Evolutionary conservation across 495 filamentous ascomycete genomes (phyloP).

Genomic region (Podospora didyma): DNA sequence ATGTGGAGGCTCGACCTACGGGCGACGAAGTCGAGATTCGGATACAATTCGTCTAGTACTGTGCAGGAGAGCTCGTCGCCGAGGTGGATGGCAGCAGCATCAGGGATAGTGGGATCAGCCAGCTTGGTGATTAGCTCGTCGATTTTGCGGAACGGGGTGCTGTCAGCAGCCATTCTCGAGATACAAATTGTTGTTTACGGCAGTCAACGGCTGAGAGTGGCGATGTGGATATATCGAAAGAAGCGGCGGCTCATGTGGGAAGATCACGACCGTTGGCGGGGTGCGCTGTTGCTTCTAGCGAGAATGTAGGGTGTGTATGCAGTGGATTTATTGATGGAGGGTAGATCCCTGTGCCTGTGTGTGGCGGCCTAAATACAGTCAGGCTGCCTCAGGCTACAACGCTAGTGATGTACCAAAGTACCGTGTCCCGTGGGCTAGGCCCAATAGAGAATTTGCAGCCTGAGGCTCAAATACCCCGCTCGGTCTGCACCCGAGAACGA

Average conservation of each 20-base stretch:
- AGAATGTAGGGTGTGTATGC: not conserved
- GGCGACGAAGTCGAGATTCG: slow-evolving; percentile 1
- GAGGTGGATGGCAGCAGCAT: not conserved
- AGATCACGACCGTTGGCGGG: too few relatives aligned
- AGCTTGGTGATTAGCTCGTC: too few relatives aligned
- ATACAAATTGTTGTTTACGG: too few relatives aligned
- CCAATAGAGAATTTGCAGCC: not conserved
- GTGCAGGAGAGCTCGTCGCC: not conserved
- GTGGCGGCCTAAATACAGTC: not conserved
- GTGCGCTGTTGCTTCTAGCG: too few relatives aligned
- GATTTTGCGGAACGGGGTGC: too few relatives aligned
- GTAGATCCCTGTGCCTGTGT: not conserved
- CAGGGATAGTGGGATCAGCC: slow-evolving; percentile 1
- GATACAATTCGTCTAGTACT: slow-evolving; percentile 10
- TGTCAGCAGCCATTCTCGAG: too few relatives aligned
- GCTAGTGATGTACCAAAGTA: not conserved
- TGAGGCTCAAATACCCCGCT: not conserved
- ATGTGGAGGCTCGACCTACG: slow-evolving; percentile 6
- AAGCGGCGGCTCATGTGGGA: too few relatives aligned
- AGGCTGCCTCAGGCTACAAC: not conserved
- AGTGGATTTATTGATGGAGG: not conserved
- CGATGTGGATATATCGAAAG: too few relatives aligned
- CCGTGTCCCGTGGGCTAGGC: too few relatives aligned
- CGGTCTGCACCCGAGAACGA: not conserved
- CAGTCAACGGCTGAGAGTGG: too few relatives aligned